A percentile compares a stretch with the other conserved stretches of the same genome.
Conservation (phyloP, 345 rosid genomes). For the Eucalyptus pauciflora region DNA sequence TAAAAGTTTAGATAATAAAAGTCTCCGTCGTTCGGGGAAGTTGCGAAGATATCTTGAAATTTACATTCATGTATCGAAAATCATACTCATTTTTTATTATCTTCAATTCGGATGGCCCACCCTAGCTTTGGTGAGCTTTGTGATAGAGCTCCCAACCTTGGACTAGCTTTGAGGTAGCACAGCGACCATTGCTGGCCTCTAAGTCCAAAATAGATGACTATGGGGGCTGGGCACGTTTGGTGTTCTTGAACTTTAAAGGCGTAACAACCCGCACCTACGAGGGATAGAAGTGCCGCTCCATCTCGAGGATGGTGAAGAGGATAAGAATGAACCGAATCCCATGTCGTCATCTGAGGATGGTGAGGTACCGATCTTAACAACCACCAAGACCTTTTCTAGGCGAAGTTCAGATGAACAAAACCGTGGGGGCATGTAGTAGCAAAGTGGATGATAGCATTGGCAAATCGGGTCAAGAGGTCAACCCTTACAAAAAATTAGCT, state of each 20-base stretch:
- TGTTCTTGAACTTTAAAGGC: too few species aligned
- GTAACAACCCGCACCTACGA: too few species aligned
- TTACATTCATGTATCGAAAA: background rate
- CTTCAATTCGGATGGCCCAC: background rate
- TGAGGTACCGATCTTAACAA: too few species aligned
- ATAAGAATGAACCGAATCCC: fast-evolving
- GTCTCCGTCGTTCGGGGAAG: fast-evolving
- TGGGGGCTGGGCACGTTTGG: too few species aligned
- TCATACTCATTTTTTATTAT: background rate
- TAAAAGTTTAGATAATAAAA: background rate
- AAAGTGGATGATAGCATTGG: too few species aligned
- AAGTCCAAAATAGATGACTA: background rate
- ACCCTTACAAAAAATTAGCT: too few species aligned
- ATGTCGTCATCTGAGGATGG: too few species aligned
- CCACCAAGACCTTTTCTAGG: too few species aligned
- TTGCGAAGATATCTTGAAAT: background rate
- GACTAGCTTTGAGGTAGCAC: background rate
- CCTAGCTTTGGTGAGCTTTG: background rate
- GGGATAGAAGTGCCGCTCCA: too few species aligned
- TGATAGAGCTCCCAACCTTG: background rate
- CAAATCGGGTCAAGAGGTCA: too few species aligned
- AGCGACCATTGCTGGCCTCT: background rate
- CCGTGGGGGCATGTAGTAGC: fast-evolving
- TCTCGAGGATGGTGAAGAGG: too few species aligned
- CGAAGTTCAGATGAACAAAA: too few species aligned